phyloP scores from a whole-genome alignment of 768 basidiomycete species.

The Postia placenta region DNA sequence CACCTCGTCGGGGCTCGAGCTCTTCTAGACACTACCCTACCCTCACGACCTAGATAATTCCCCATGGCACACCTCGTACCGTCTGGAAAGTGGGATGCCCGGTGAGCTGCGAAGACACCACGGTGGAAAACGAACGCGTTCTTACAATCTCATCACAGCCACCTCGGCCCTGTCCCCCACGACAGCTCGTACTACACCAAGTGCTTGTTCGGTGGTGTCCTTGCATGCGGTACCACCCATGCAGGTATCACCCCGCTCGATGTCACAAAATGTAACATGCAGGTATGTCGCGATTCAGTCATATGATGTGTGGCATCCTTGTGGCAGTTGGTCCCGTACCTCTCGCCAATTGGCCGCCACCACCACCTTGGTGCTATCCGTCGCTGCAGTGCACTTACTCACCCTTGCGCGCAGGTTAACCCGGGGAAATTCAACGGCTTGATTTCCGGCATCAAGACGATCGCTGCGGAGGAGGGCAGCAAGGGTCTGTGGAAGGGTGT shows the following conservation, averaged over 20 bases:
- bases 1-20: conserved; percentile 3
- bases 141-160: conserved; percentile 30
- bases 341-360: no score
- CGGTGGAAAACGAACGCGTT: neutral
- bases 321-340: neutral
- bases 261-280: conserved; percentile 91
- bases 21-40: conserved; percentile 24
- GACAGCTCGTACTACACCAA: conserved; percentile 74
- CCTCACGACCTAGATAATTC: conserved; percentile 23
- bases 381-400: no score
- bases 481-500: conserved; percentile 92
- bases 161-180: conserved; percentile 68
- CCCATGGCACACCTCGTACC: conserved; percentile 46
- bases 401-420: conserved; percentile 48
- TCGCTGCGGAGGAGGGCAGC: conserved; percentile 76
- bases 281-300: conserved; percentile 47
- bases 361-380: no score
- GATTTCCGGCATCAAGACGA: conserved; percentile 49
- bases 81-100: conserved; percentile 68
- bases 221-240: conserved; percentile 87
- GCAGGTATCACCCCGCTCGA: conserved; percentile 84
- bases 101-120: conserved; percentile 31
- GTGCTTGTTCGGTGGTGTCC: conserved; percentile 81
- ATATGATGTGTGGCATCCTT: neutral
- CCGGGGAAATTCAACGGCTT: conserved; percentile 71